These are phyloP conservation scores for Ottelia alismoides DNA, from an alignment of 106 monocot species.

Conservation along the genomic window DNA sequence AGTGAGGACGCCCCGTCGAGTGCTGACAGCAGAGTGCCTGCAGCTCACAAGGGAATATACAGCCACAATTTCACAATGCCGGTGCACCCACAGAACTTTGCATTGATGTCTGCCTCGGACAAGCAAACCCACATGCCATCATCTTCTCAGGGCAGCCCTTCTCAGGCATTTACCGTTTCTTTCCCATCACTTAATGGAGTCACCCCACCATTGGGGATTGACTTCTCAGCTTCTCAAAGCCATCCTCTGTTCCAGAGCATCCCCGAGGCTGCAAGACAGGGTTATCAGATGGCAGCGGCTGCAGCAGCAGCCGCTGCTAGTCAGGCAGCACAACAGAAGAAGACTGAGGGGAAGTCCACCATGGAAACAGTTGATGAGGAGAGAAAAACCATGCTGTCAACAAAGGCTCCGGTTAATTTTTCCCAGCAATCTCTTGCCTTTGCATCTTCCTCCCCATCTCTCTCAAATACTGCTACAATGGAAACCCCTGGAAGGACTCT, in stretches of 20 bases:
- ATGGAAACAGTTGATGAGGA: constrained; percentile 27
- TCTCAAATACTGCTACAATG: constrained; percentile 1
- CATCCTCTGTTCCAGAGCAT: constrained; percentile 47
- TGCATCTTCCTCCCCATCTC: constrained; percentile 1
- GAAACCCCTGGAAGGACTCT: constrained; percentile 31
- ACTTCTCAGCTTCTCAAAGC: constrained; percentile 56
- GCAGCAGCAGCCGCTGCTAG: constrained; percentile 8
- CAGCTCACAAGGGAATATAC: constrained; percentile 39
- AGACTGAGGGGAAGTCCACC: too few relatives aligned
- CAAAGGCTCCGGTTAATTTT: constrained; percentile 10
- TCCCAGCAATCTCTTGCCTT: constrained; percentile 47
- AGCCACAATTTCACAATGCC: constrained; percentile 46
- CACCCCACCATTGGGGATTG: too few relatives aligned
- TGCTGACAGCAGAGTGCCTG: constrained; percentile 21
- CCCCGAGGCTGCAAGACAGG: constrained; percentile 44
- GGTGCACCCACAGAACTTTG: constrained; percentile 52
- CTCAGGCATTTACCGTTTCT: too few relatives aligned
- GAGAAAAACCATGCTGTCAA: constrained; percentile 18
- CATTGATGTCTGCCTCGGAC: constrained; percentile 38
- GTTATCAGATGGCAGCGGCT: constrained; percentile 29
- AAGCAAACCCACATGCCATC: constrained; percentile 32
- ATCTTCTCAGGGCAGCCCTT: constrained; percentile 3
- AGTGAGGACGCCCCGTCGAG: constrained; percentile 36
- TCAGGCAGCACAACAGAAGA: constrained; percentile 29
- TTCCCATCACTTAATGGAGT: too few relatives aligned